phyloP scores from a whole-genome alignment of 2,329 filamentous ascomycete species.

The Diaporthe helianthi region DNA sequence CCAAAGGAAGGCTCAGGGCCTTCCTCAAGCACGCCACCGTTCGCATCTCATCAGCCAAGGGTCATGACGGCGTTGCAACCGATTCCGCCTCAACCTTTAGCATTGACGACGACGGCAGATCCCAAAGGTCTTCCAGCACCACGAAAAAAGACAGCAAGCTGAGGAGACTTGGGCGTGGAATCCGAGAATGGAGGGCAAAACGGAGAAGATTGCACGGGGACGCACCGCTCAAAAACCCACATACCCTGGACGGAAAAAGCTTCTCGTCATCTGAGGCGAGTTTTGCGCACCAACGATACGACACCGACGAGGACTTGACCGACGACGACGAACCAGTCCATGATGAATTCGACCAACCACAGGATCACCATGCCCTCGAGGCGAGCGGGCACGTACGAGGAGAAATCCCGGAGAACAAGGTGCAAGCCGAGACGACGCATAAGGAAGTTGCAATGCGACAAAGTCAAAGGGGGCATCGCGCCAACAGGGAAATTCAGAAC shows the following conservation, averaged over 20 bases:
- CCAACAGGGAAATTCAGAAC: neutral
- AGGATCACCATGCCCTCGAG: neutral
- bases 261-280: conserved; percentile 7
- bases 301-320: neutral
- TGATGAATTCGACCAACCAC: neutral
- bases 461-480: neutral
- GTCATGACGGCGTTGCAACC: neutral
- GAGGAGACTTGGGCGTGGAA: conserved; percentile 15
- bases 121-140: neutral
- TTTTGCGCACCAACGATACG: neutral
- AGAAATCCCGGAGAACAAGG: neutral
- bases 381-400: neutral
- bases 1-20: conserved; percentile 14
- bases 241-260: neutral
- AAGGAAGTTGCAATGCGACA: neutral
- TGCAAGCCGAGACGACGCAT: neutral
- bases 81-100: neutral
- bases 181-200: conserved; percentile 21
- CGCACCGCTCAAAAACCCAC: neutral
- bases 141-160: conserved; percentile 18
- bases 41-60: neutral
- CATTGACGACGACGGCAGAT: neutral
- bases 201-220: conserved; percentile 10
- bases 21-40: conserved; percentile 15
- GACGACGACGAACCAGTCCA: neutral